phyloP scores from a whole-genome alignment of 78 protist species.

The Anaeramoeba flamelloides region DNA sequence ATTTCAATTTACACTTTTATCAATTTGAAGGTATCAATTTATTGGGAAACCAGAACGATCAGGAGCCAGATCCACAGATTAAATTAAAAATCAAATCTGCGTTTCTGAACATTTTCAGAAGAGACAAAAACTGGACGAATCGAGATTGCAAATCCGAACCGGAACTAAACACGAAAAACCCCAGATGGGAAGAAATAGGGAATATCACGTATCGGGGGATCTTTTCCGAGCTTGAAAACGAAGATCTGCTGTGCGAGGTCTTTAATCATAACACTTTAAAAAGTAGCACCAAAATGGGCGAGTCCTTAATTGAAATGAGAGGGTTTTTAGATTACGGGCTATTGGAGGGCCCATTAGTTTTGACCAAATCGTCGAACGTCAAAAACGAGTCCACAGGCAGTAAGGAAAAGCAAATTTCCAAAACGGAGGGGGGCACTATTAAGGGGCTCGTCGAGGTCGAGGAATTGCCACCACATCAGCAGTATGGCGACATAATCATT shows the following conservation, averaged over 20 bases:
- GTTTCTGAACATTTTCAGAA: background rate
- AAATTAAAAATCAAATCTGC: background rate
- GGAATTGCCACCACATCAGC: background rate
- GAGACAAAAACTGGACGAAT: background rate
- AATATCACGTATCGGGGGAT: background rate
- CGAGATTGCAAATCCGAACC: too few relatives aligned
- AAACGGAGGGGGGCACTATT: background rate
- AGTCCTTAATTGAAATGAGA: too few relatives aligned
- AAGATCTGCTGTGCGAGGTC: too few relatives aligned
- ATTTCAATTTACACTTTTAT: conserved; percentile 2
- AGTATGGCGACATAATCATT: background rate
- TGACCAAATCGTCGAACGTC: too few relatives aligned
- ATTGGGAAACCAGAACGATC: background rate
- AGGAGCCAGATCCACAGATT: conserved; percentile 4
- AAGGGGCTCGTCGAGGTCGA: background rate
- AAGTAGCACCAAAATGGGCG: too few relatives aligned
- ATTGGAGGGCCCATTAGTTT: too few relatives aligned
- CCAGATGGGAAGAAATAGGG: conserved; percentile 4
- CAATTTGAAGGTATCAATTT: background rate
- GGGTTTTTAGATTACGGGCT: too few relatives aligned
- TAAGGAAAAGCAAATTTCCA: too few relatives aligned
- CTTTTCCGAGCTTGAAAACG: conserved; percentile 12
- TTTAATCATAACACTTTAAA: too few relatives aligned
- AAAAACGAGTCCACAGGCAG: too few relatives aligned
- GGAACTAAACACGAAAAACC: too few relatives aligned